Base-by-base conservation (phyloP, 495 filamentous ascomycete species). In the Podospora pseudoanserina region DNA sequence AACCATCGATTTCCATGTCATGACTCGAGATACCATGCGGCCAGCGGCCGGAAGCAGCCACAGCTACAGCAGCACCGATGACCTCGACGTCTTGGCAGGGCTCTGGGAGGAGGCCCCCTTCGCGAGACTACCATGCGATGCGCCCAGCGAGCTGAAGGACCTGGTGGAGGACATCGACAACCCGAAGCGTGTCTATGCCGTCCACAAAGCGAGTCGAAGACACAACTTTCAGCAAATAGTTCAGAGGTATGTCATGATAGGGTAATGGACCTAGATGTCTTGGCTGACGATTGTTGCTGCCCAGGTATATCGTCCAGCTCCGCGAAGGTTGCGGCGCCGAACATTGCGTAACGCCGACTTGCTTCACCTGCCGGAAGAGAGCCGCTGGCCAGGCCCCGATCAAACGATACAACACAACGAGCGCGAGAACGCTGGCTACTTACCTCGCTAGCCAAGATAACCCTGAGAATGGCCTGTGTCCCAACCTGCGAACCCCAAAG, bases 251-350 rank as follows among this genome's bases (percentile, higher is more conserved):
- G 83, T 79, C 39, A 16, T n/a, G 26, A 9, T 56, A 18, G 28
- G 39, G 39, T 49, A 49, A 9, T 49, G 39, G 15, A 64, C 69
- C 55, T 61, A 60, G 27, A 39, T 56, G 54, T 67, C 54, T 19
- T 49, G 60, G 34, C 56, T 64, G 67, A 78, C 67, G 39, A 49
- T 70, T 55, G 9, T 64, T n/a, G 19, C 63, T 57, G 26, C n/a
- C 2, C 74, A 96, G 93, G 69, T 96, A 91, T 74, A 90, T 93
- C 68, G 81, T 84, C 20, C 93, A 97, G 79, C 85, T 97, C n/a
- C 85, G 92, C 49, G 85, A 93, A 67, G 93, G 93, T 65, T 97
- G 93, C 73, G 83, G 86, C 60, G 85, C 86, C 61, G 80, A 83
- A n/a, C 77, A 81, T 57, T 97, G 93, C 78, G 84, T 81, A 20